A percentile compares a stretch with the other conserved stretches of the same genome.
phyloP scores from a whole-genome alignment of 129 eudicot genomes.

The Saposhnikovia divaricata region DNA sequence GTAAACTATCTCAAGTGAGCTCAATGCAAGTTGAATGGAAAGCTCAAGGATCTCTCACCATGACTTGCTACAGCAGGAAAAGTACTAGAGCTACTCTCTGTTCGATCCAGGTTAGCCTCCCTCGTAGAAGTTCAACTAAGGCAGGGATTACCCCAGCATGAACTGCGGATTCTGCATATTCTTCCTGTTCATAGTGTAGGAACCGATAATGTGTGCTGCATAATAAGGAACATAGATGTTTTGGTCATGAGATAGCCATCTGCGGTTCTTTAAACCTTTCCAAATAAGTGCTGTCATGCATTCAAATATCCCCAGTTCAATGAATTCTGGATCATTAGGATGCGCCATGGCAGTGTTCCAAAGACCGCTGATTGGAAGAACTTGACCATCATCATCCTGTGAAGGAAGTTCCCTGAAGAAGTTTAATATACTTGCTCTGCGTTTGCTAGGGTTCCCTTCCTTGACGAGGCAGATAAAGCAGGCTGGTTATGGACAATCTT shows the following conservation, averaged over 20 bases:
- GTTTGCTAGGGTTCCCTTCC: constrained; percentile 88
- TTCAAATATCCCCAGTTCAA: constrained; percentile 82
- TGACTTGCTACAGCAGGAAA: constrained; percentile 78
- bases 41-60: constrained; percentile 91
- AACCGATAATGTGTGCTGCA: constrained; percentile 96
- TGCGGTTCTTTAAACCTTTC: constrained; percentile 86
- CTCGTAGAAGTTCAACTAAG: constrained; percentile 85
- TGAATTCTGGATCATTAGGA: constrained; percentile 90
- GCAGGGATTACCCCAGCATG: constrained; percentile 91
- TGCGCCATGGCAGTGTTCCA: constrained; percentile 99
- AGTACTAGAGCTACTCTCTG: constrained; percentile 84
- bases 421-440: constrained; percentile 78
- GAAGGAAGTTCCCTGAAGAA: constrained; percentile 94
- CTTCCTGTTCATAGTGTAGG: constrained; percentile 99
- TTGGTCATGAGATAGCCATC: constrained; percentile 94
- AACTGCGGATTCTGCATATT: constrained; percentile 75
- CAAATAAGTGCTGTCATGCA: constrained; percentile 92
- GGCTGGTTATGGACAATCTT: constrained; percentile 96
- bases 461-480: constrained; percentile 97
- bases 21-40: constrained; percentile 87
- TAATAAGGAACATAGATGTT: constrained; percentile 91
- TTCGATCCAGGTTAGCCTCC: constrained; percentile 95
- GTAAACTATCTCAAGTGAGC: constrained; percentile 90
- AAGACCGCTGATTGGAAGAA: constrained; percentile 94
- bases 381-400: constrained; percentile 96